Percentiles rank a stretch among this genome's conserved stretches.
Evolutionary conservation across 129 eudicot species (phyloP).

Genomic region (Lactuca sativa): DNA sequence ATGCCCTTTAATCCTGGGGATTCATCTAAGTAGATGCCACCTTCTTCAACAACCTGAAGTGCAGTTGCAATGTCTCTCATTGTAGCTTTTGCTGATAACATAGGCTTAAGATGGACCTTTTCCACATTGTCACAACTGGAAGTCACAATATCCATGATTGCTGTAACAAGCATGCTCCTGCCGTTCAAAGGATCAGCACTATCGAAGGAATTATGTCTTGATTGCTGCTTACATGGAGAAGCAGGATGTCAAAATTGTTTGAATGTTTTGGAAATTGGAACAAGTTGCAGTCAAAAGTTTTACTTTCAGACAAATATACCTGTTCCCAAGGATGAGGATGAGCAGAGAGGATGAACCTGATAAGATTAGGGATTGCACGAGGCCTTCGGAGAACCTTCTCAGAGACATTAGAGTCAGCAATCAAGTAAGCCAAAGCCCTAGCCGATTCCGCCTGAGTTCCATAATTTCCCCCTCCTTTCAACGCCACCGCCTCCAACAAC

Average conservation of each 20-base stretch:
- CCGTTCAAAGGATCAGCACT: conserved; percentile 86
- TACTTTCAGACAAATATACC: conserved; percentile 10
- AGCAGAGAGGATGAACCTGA: conserved; percentile 79
- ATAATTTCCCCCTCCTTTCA: conserved; percentile 37
- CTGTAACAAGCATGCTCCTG: conserved; percentile 98
- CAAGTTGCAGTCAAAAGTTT: background rate
- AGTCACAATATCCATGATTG: conserved; percentile 94
- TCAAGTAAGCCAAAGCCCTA: conserved; percentile 90
- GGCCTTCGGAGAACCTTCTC: conserved; percentile 66
- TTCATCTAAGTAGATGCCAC: conserved; percentile 77
- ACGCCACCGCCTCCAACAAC: conserved; percentile 78
- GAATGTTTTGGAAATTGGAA: background rate
- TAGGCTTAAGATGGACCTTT: conserved; percentile 48
- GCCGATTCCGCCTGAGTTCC: conserved; percentile 86
- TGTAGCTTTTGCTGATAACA: conserved; percentile 73
- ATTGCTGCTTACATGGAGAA: conserved; percentile 63
- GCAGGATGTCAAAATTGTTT: conserved; percentile 32
- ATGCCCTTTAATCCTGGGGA: conserved; percentile 61
- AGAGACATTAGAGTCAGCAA: conserved; percentile 76
- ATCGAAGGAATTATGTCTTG: conserved; percentile 55
- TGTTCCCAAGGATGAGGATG: conserved; percentile 51
- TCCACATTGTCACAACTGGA: conserved; percentile 71
- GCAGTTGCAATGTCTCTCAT: conserved; percentile 93
- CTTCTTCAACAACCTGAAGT: conserved; percentile 87
- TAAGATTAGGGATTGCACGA: conserved; percentile 62